Evolutionary conservation across 192 early-diverging fungal genomes (phyloP).

Genomic region (Backusella liffmaniae): DNA sequence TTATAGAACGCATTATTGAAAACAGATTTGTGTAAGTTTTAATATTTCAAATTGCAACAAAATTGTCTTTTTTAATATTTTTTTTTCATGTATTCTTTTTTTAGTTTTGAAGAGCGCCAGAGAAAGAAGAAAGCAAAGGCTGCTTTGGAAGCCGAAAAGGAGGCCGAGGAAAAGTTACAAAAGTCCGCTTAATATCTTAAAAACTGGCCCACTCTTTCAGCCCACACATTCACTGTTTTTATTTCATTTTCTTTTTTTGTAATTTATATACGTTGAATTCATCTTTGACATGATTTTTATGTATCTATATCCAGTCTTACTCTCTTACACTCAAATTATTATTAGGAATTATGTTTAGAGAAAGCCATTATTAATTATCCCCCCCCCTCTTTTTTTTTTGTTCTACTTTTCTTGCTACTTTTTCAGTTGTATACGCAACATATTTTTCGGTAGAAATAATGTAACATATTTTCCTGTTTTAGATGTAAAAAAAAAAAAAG

Average conservation of each 20-base stretch:
- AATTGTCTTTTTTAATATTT: background rate
- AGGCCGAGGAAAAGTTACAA: slow-evolving; percentile 54
- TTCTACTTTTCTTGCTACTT: background rate
- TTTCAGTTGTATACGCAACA: background rate
- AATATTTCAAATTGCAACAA: background rate
- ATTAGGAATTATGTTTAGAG: background rate
- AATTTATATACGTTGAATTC: slow-evolving; percentile 1
- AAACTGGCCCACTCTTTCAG: no score
- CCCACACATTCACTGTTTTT: background rate
- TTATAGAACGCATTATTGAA: slow-evolving; percentile 87
- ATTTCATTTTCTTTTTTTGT: background rate
- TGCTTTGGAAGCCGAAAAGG: slow-evolving; percentile 61
- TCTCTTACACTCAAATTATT: background rate
- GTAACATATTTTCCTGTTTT: background rate
- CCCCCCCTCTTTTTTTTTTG: background rate
- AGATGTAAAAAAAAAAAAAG: background rate
- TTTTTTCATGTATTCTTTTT: background rate
- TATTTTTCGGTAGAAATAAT: background rate
- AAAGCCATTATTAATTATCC: background rate
- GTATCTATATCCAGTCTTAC: background rate
- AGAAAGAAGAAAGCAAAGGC: slow-evolving; percentile 73
- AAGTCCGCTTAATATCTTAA: background rate
- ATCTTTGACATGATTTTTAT: background rate
- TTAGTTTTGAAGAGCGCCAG: slow-evolving; percentile 68
- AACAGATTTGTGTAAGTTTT: slow-evolving; percentile 71